A percentile compares a stretch with the other conserved stretches of the same genome.
Evolutionary conservation across 495 filamentous ascomycete species (phyloP).

Genomic region (Lichenothelia convexa): DNA sequence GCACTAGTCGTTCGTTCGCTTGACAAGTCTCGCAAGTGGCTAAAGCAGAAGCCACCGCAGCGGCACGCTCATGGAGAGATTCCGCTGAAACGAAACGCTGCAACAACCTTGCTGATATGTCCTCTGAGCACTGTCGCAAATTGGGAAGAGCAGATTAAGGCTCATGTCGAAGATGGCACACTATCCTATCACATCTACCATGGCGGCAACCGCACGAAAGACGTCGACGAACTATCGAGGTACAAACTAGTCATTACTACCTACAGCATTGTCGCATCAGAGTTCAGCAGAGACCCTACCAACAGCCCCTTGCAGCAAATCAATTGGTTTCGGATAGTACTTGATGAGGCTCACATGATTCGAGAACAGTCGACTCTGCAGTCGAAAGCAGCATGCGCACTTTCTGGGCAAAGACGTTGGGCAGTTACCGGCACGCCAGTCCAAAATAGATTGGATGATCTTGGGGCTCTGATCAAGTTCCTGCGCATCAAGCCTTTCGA

Average conservation of each 20-base stretch:
- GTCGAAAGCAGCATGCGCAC: slow-evolving; percentile 65
- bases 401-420: slow-evolving; percentile 73
- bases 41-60: slow-evolving; percentile 22
- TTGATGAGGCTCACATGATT: slow-evolving; percentile 92
- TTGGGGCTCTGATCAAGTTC: slow-evolving; percentile 80
- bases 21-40: slow-evolving; percentile 39
- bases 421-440: slow-evolving; percentile 87
- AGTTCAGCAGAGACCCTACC: slow-evolving; percentile 35
- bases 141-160: slow-evolving; percentile 77
- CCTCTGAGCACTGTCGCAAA: slow-evolving; percentile 80
- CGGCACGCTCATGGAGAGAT: slow-evolving; percentile 16
- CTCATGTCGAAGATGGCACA: slow-evolving; percentile 46
- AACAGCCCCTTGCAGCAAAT: slow-evolving; percentile 45
- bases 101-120: slow-evolving; percentile 72
- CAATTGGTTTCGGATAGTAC: slow-evolving; percentile 85
- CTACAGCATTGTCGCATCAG: slow-evolving; percentile 71
- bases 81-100: slow-evolving; percentile 42
- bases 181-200: slow-evolving; percentile 68
- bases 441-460: slow-evolving; percentile 81
- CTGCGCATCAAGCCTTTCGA: slow-evolving; percentile 74
- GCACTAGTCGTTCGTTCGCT: slow-evolving; percentile 51
- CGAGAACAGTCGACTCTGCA: slow-evolving; percentile 64
- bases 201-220: slow-evolving; percentile 50
- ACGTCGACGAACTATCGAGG: slow-evolving; percentile 44
- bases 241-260: slow-evolving; percentile 83